Evolutionary conservation across 768 basidiomycete genomes (phyloP).

Genomic region (Rhodosporidiobolus odoratus): DNA sequence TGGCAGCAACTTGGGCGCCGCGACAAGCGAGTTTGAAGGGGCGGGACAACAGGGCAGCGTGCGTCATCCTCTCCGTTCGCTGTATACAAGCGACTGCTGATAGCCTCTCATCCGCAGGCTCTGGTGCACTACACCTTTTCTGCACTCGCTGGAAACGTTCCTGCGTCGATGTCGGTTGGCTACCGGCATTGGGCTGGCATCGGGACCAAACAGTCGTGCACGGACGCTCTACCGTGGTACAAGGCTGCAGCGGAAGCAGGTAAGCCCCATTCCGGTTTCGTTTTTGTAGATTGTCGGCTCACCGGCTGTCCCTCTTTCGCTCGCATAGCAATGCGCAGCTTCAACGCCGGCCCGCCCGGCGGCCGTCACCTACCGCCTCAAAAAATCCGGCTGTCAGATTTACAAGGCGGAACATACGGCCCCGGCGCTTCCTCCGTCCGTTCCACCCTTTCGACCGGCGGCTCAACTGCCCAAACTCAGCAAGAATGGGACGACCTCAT

Average conservation of each 20-base stretch:
- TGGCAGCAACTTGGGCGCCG: conserved; percentile 66
- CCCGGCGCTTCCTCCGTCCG: conserved; percentile 91
- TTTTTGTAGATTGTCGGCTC: neutral
- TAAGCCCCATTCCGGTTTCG: conserved; percentile 43
- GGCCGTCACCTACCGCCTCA: conserved; percentile 79
- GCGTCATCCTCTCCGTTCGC: neutral
- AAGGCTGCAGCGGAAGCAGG: conserved; percentile 80
- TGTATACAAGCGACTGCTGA: neutral
- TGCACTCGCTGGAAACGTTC: conserved; percentile 76
- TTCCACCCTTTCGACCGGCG: conserved; percentile 77
- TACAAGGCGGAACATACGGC: conserved; percentile 88
- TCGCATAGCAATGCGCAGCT: conserved; percentile 64
- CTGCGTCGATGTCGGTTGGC: conserved; percentile 85
- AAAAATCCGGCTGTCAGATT: conserved; percentile 75
- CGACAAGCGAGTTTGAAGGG: conserved; percentile 60
- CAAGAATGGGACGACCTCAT: conserved; percentile 42
- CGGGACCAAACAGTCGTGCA: conserved; percentile 78
- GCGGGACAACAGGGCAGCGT: conserved; percentile 50
- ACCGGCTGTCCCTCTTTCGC: conserved; percentile 16
- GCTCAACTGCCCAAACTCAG: conserved; percentile 68
- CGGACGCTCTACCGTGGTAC: conserved; percentile 79
- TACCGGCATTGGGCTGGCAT: conserved; percentile 97
- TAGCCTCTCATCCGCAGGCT: conserved; percentile 54
- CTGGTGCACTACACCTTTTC: conserved; percentile 92
- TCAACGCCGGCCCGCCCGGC: conserved; percentile 79